A percentile compares a stretch with the other conserved stretches of the same genome.
Evolutionary conservation across 805 yeast species (phyloP).

Genomic region (Candida sonorensis): DNA sequence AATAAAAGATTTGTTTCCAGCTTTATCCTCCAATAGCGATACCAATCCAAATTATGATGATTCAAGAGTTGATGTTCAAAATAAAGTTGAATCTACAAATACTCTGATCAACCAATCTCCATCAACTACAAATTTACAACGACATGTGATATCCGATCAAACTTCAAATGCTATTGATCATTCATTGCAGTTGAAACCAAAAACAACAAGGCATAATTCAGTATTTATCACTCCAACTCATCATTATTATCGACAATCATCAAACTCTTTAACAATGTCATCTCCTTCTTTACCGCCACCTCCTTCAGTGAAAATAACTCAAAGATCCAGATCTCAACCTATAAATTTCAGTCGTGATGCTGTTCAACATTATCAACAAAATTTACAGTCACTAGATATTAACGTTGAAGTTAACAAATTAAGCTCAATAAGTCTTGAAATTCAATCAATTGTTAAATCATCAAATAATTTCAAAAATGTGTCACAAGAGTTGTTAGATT

Average conservation of each 20-base stretch:
- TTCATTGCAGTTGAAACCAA: too few species aligned
- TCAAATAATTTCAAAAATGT: constrained; percentile 7
- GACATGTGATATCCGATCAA: constrained; percentile 1
- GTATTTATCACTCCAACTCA: background rate
- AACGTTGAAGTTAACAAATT: constrained; percentile 10
- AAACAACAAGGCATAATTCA: too few species aligned
- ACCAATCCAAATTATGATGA: background rate
- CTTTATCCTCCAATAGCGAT: constrained; percentile 4
- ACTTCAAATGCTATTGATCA: too few species aligned
- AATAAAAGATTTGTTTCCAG: constrained; percentile 18
- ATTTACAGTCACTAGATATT: constrained; percentile 3
- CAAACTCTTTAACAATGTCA: background rate
- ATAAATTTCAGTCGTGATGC: constrained; percentile 1
- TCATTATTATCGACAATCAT: background rate
- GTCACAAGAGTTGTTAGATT: constrained; percentile 13
- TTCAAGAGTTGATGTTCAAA: too few species aligned
- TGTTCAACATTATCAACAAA: constrained; percentile 1
- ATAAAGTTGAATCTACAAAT: too few species aligned
- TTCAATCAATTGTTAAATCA: constrained; percentile 10
- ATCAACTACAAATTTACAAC: constrained; percentile 2
- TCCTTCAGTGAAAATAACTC: background rate
- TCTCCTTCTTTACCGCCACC: background rate
- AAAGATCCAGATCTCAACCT: constrained; percentile 7
- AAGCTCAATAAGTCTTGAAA: constrained; percentile 12
- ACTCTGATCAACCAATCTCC: background rate